Conservation (phyloP, 2,329 filamentous ascomycete genomes). For the Cladosporium colombiae region DNA sequence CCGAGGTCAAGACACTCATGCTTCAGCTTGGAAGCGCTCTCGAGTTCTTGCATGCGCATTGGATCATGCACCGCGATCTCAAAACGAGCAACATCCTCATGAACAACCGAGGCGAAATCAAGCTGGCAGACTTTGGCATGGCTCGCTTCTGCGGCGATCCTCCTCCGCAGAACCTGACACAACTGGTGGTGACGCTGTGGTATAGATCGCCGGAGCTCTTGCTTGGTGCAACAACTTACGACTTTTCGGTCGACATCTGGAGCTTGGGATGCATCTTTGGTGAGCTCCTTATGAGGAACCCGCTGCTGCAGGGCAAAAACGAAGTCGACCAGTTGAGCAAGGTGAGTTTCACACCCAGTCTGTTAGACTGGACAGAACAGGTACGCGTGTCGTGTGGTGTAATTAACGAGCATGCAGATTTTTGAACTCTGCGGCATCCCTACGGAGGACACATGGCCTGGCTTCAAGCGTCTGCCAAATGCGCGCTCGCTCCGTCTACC, state of each 20-base stretch:
- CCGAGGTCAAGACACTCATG: constrained; percentile 88
- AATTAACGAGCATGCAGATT: constrained; percentile 53
- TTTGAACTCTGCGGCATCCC: constrained; percentile 89
- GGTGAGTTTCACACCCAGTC: constrained; percentile 41
- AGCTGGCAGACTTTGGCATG: constrained; percentile 98
- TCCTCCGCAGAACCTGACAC: constrained; percentile 72
- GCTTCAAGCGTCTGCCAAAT: constrained; percentile 83
- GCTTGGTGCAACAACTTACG: constrained; percentile 76
- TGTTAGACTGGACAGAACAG: constrained; percentile 31
- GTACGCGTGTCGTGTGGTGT: constrained; percentile 23
- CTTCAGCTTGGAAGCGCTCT: constrained; percentile 79
- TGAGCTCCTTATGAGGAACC: constrained; percentile 81
- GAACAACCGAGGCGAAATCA: constrained; percentile 91
- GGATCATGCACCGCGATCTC: constrained; percentile 86
- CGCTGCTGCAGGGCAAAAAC: constrained; percentile 83
- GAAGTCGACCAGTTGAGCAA: constrained; percentile 86
- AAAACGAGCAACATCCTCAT: constrained; percentile 93
- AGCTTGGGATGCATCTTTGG: constrained; percentile 94
- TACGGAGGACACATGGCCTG: constrained; percentile 79
- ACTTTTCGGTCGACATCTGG: constrained; percentile 85
- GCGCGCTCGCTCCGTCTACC: constrained; percentile 73
- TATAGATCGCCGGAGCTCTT: constrained; percentile 91
- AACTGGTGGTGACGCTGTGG: constrained; percentile 95
- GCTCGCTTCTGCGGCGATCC: constrained; percentile 85
- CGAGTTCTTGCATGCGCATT: constrained; percentile 81